Evolutionary conservation across 768 basidiomycete species (phyloP).

Genomic region (Psilocybe tampanensis): DNA sequence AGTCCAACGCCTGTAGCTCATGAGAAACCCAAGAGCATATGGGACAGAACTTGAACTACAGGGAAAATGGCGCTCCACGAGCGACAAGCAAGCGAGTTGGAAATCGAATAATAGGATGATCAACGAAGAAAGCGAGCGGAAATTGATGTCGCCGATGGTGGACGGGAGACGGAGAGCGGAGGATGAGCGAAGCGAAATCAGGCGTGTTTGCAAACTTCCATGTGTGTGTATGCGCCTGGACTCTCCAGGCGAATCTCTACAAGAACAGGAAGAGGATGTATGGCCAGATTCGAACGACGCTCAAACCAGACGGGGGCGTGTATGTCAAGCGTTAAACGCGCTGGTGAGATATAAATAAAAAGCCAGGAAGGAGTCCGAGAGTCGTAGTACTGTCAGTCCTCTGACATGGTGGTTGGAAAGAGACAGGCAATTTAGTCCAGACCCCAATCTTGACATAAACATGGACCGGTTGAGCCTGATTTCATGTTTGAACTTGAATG

Average conservation of each 20-base stretch:
- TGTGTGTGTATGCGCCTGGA: background rate
- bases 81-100: no score
- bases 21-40: background rate
- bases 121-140: background rate
- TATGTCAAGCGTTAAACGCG: background rate
- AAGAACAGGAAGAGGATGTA: background rate
- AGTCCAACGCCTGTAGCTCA: background rate
- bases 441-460: no score
- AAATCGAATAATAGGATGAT: background rate
- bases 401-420: conserved; percentile 3
- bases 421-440: background rate
- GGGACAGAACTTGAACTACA: background rate
- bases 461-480: no score
- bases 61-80: background rate
- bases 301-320: background rate
- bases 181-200: background rate
- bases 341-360: background rate
- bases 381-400: background rate
- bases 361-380: background rate
- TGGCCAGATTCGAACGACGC: background rate
- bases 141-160: background rate
- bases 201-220: background rate
- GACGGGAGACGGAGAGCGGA: background rate
- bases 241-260: background rate
- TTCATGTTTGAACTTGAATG: no score